These are phyloP conservation scores for Akanthomyces dipterigenus DNA, from an alignment of 2,329 filamentous ascomycete species.

Conservation along the genomic window DNA sequence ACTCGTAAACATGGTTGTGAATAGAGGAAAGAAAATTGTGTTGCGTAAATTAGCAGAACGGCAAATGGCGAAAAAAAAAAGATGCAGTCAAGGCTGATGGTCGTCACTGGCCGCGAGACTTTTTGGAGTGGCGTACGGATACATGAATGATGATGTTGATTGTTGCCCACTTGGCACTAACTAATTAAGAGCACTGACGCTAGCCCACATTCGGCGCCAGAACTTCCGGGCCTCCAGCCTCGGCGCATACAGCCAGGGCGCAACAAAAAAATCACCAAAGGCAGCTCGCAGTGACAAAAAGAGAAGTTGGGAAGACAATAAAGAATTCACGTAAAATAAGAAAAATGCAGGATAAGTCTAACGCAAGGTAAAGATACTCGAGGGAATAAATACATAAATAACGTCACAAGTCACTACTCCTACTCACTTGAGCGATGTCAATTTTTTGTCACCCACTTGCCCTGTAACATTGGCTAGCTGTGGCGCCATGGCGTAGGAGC, in stretches of 20 bases:
- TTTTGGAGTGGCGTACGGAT: background rate
- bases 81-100: background rate
- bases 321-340: too few relatives aligned
- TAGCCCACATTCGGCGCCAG: slow-evolving; percentile 1
- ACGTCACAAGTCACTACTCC: too few relatives aligned
- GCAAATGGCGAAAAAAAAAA: background rate
- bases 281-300: too few relatives aligned
- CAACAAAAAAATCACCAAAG: too few relatives aligned
- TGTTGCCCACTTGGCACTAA: background rate
- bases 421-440: too few relatives aligned
- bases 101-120: slow-evolving; percentile 9
- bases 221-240: background rate
- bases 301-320: too few relatives aligned
- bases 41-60: background rate
- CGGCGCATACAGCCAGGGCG: background rate
- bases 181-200: background rate
- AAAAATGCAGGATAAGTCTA: too few relatives aligned
- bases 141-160: background rate
- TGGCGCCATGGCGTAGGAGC: background rate
- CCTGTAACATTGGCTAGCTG: background rate
- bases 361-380: too few relatives aligned
- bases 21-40: background rate
- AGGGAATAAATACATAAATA: too few relatives aligned
- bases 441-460: too few relatives aligned
- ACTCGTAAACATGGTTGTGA: slow-evolving; percentile 5